Conservation (phyloP, 164 flowering plant species). For the Stephania yunnanensis region DNA sequence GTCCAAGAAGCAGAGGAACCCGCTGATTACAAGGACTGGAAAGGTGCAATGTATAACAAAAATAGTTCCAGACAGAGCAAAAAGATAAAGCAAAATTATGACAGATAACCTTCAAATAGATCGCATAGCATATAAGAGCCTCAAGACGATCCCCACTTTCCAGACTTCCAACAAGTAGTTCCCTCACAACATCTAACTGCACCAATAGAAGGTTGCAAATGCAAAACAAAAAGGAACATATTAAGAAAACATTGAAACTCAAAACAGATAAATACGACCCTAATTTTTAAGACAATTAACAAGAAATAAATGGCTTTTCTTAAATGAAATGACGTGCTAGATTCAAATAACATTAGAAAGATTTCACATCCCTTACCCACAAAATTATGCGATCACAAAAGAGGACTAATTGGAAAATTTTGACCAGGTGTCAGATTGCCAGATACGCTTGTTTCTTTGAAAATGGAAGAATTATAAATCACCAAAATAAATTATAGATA, state of each 20-base stretch:
- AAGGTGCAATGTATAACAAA: background rate
- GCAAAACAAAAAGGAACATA: background rate
- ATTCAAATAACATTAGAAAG: too few species aligned
- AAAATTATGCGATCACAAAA: too few species aligned
- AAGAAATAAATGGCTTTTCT: background rate
- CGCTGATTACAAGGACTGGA: background rate
- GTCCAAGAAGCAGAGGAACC: slow-evolving; percentile 21
- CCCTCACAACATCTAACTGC: slow-evolving; percentile 88
- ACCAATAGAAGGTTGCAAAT: background rate
- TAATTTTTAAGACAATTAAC: background rate
- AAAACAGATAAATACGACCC: background rate
- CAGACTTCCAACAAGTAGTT: slow-evolving; percentile 44
- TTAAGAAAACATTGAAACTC: background rate
- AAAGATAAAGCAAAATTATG: background rate
- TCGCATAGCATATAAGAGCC: slow-evolving; percentile 67
- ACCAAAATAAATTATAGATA: too few species aligned
- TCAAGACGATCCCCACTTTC: slow-evolving; percentile 55
- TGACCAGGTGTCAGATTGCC: background rate
- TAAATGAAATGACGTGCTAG: too few species aligned
- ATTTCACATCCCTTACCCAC: too few species aligned
- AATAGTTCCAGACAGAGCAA: background rate
- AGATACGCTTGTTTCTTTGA: too few species aligned
- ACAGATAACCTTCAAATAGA: slow-evolving; percentile 73
- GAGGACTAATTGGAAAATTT: background rate
- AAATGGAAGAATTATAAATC: too few species aligned